phyloP scores from a whole-genome alignment of 371 early-diverging fungal species.

The Synchytrium microbalum region DNA sequence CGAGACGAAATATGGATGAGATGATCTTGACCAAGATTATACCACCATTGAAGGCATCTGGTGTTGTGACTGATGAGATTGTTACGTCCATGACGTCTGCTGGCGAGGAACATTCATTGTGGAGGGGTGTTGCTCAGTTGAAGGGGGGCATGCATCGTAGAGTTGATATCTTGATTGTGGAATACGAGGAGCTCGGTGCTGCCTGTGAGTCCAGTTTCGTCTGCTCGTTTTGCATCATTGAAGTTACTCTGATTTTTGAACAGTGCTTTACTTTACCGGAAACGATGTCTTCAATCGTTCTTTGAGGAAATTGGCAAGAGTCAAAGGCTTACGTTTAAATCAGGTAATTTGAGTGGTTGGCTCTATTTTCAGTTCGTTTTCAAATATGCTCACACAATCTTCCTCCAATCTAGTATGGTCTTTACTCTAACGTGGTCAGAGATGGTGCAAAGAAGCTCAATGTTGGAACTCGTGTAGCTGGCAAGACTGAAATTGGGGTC shows the following conservation, averaged over 20 bases:
- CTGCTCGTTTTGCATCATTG: slow-evolving; percentile 2
- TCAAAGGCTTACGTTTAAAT: too few relatives aligned
- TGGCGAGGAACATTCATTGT: too few relatives aligned
- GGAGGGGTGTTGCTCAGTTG: slow-evolving; percentile 3
- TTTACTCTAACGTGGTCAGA: too few relatives aligned
- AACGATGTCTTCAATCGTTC: slow-evolving; percentile 39
- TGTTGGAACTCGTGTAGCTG: too few relatives aligned
- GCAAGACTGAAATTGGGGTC: too few relatives aligned
- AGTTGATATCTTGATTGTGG: slow-evolving; percentile 25
- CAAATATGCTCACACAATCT: too few relatives aligned
- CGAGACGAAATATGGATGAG: too few relatives aligned
- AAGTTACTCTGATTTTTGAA: slow-evolving; percentile 13
- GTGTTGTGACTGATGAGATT: not conserved
- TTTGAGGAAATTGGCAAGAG: slow-evolving; percentile 25
- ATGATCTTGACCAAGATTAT: slow-evolving; percentile 11
- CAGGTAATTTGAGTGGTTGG: too few relatives aligned
- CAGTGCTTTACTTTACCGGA: slow-evolving; percentile 36
- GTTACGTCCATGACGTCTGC: slow-evolving; percentile 1
- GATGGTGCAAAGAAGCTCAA: too few relatives aligned
- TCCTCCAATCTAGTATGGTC: too few relatives aligned
- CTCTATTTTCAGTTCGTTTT: too few relatives aligned
- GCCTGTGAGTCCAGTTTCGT: slow-evolving; percentile 13
- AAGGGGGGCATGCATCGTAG: slow-evolving; percentile 14
- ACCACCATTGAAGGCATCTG: not conserved
- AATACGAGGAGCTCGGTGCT: slow-evolving; percentile 6